Base-by-base conservation (phyloP, 1,139 yeast species). In the Blastobotrys persicus region DNA sequence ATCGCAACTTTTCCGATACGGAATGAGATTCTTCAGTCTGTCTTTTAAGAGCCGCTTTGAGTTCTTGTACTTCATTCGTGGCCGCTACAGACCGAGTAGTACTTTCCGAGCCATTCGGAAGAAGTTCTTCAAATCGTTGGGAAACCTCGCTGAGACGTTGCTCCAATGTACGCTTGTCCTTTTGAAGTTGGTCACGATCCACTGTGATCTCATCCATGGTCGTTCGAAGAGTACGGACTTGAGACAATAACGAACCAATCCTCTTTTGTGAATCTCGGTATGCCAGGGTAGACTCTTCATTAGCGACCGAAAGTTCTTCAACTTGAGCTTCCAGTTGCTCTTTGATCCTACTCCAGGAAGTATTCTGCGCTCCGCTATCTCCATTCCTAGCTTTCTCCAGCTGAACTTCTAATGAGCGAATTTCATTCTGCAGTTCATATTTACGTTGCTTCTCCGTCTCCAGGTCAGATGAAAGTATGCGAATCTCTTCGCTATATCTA, bases 391-490 rank as follows among this genome's bases (percentile, higher is more conserved):
- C 49, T 34, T 49, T 48, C 9, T 55, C 59, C 43, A 61, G 50
- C 31, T 56, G 55, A 9, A 60, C 46, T 43, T 55, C 54, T 41
- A 56, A 44, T 31, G 80, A 78, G 54, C 85, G 89, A 47, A 81
- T 68, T 53, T 84, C 85, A 56, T 82, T 76, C 44, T 78, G 79
- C 48, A 85, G 66, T 31, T 78, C 79, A 0, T 57, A 45, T 16
- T 50, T 47, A 16, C 49, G 48, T 28, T 52, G 88, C 79, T 67
- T 85, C 66, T 82, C 73, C 56, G 78, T 76, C 56, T 75, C 76
- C 39, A 88, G 66, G 45, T 85, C 88, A 31, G 74, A 73, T 51
- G 80, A 79, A 53, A 88, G 68, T 41, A 73, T 70, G 47, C 78
- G 74, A 51, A 88, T 75, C 59, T 87, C 89, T 31, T 74, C 75